A percentile compares a stretch with the other conserved stretches of the same genome.
Conservation (phyloP, 2,329 filamentous ascomycete genomes). For the Colletotrichum phormii region DNA sequence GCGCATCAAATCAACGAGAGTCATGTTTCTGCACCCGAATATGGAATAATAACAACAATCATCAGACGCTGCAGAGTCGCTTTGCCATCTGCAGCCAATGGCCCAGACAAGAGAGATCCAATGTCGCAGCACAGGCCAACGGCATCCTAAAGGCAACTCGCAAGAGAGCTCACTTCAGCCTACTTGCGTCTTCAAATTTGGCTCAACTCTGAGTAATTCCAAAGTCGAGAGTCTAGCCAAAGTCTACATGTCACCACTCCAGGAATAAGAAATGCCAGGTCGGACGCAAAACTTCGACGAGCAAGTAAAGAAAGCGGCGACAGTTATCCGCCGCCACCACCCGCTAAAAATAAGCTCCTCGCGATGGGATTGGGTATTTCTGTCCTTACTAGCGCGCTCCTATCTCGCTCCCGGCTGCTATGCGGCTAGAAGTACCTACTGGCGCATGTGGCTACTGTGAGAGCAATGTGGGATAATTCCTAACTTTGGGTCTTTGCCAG, state of each 20-base stretch:
- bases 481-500: not conserved
- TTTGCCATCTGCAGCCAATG: not conserved
- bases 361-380: slow-evolving; percentile 11
- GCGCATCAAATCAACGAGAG: slow-evolving; percentile 13
- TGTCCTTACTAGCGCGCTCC: slow-evolving; percentile 17
- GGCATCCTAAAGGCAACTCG: not conserved
- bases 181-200: too few species aligned
- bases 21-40: slow-evolving; percentile 16
- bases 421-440: slow-evolving; percentile 5
- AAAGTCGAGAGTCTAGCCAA: not conserved
- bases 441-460: not conserved
- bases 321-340: slow-evolving; percentile 25
- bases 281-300: not conserved
- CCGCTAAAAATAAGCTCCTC: slow-evolving; percentile 31
- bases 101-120: not conserved
- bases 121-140: not conserved
- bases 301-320: slow-evolving; percentile 22
- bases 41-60: not conserved
- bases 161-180: not conserved
- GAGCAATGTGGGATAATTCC: not conserved
- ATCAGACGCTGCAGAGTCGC: not conserved
- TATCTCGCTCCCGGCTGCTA: slow-evolving; percentile 15
- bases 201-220: not conserved
- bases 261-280: slow-evolving; percentile 15
- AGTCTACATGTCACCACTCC: slow-evolving; percentile 10